Conservation (phyloP, 2,329 filamentous ascomycete genomes). For the Aspergillus nomiae region DNA sequence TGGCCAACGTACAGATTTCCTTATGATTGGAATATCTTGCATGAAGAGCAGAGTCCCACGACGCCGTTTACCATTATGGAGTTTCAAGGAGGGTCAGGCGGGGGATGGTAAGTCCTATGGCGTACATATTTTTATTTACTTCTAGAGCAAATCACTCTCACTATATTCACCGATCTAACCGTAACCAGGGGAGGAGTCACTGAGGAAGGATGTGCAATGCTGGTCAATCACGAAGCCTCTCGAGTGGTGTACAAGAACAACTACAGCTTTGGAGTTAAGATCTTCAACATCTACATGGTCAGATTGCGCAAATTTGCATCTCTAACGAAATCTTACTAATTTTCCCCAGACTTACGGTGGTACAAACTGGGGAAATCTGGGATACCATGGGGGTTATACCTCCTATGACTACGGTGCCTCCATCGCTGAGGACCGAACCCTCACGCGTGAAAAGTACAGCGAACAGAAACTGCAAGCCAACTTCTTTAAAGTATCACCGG, state of each 20-base stretch:
- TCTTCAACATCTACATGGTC: slow-evolving; percentile 74
- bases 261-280: slow-evolving; percentile 63
- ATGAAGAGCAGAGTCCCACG: slow-evolving; percentile 3
- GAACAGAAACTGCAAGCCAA: slow-evolving; percentile 75
- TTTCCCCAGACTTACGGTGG: slow-evolving; percentile 63
- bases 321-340: slow-evolving; percentile 22
- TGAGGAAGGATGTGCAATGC: not conserved
- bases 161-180: not conserved
- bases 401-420: slow-evolving; percentile 61
- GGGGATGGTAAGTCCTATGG: not conserved
- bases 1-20: not conserved
- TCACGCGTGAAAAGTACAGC: slow-evolving; percentile 72
- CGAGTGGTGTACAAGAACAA: slow-evolving; percentile 76
- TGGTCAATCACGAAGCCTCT: slow-evolving; percentile 4
- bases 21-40: not conserved
- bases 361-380: slow-evolving; percentile 79
- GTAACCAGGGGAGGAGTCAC: slow-evolving; percentile 5
- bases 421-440: slow-evolving; percentile 68
- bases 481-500: slow-evolving; percentile 70
- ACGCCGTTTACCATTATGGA: slow-evolving; percentile 8
- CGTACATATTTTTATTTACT: not conserved
- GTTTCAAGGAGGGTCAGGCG: slow-evolving; percentile 8
- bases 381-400: slow-evolving; percentile 65
- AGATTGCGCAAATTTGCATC: not conserved
- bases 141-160: not conserved